Evolutionary conservation across 768 basidiomycete species (phyloP), one percentile per base, ranked within the genome.

Genomic region (Mycena amicta): DNA sequence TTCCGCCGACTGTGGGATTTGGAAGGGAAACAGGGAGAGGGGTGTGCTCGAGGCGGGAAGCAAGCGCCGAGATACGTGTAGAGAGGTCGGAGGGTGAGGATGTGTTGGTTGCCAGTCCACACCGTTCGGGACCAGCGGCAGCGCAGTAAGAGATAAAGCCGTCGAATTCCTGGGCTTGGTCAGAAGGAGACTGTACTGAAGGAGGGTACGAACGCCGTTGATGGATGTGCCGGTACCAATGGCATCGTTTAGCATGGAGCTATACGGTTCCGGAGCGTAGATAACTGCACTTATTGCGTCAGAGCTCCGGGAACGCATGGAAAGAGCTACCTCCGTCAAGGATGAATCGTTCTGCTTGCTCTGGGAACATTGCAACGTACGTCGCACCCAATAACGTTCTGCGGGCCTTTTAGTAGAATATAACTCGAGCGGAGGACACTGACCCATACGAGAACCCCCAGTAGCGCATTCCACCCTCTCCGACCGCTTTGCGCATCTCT

Each of bases 381-480:
- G 56, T 61, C 15, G 60, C 60, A 5, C 60, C 60, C 0, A 61
- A 49, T 0, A 55, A 53, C 3, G 60, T 61, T 5, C 60, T 61
- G 30, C 23, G 23, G 15, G 3, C 40, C 4, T 26, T 39, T 22
- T 22, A 2, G 26, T 16, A 30, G 4, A 2, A n/a, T 15, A 28
- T 3, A 25, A 25, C 5, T 13, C 16, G 30, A 12, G 37, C 16
- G 5, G 5, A 13, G 15, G 18, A 27, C 31, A 3, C n/a, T 20
- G 16, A 61, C 60, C 60, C 60, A 26, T 57, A 61, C 20, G 60
- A 61, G n/a, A 61, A 61, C 3, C 56, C 60, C 60, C 60, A 61
- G 41, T 61, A 61, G 15, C 52, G 55, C 26, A 61, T 20, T 1
- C 60, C 60, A 45, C 49, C 49, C 23, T 57, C 56, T 1, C 60